Evolutionary conservation across 352 stramenopile species (phyloP), one percentile per base, ranked within the genome.

Genomic region (Pilasporangium apinafurcum): DNA sequence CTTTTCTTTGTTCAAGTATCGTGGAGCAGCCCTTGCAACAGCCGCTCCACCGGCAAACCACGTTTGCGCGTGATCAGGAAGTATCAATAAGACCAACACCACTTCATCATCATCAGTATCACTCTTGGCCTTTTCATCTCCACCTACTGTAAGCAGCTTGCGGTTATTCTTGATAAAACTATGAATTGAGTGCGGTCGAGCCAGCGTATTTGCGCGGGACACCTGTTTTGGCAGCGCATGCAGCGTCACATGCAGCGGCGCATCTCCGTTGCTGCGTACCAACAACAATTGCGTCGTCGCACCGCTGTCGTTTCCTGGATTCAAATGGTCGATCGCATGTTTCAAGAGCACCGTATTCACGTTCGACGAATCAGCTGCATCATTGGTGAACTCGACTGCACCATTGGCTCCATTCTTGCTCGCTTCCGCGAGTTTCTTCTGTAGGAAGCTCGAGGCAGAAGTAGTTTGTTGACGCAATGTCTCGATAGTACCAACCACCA

Each of bases 161-260:
- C 51, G 43, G 69, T 80, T 59, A 51, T 37, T 53, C 53, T 82
- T 83, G 54, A 83, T 59, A 48, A 89, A 82, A 30, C 50, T 39
- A 31, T 75, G 36, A 56, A 95, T 80, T 20, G 83, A 61, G 54
- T 95, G 83, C 25, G 83, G 83, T 20, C 83, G 72, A 28, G 79
- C 70, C 1, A 64, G 52, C 8, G 65, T 68, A 57, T 94, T 94
- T 54, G 81, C 66, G 17, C 83, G 73, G 44, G 72, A 89, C 21
- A 81, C 63, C 12, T 56, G 53, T 37, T 62, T 83, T 8, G 78
- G 78, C 34, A 91, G 46, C 38, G 71, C 68, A 42, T 74, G 65
- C 16, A 85, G 56, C 50, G 72, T 69, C 37, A 81, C 59, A 46
- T 51, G 59, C n/a, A 80, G 49, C 20, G 49, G 41, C 12, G 54